Evolutionary conservation across 116 monocot species (phyloP).

Genomic region (Papilionanthe hybrid): DNA sequence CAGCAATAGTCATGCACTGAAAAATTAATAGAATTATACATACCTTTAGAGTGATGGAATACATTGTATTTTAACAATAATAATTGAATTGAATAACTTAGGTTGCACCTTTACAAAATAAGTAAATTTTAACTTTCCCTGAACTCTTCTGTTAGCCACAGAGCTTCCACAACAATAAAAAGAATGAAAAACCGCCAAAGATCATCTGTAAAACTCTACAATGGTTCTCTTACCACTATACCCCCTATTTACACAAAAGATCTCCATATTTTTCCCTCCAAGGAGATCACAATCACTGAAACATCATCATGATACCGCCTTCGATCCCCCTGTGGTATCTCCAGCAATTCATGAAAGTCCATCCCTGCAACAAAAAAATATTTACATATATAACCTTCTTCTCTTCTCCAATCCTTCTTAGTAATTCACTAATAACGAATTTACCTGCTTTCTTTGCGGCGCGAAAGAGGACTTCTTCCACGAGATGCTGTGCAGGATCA

Average conservation of each 20-base stretch:
- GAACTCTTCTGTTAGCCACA: not conserved
- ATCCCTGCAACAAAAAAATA: constrained; percentile 69
- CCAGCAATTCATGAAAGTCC: constrained; percentile 78
- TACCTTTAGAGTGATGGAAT: too few species aligned
- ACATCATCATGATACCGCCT: constrained; percentile 86
- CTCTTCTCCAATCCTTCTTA: constrained; percentile 29
- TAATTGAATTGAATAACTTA: constrained; percentile 1
- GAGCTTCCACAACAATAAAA: not conserved
- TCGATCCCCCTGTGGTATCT: constrained; percentile 87
- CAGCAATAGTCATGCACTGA: too few species aligned
- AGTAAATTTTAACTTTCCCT: not conserved
- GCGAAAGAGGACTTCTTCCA: constrained; percentile 72
- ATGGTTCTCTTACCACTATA: not conserved
- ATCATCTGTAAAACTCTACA: not conserved
- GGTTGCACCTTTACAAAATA: not conserved
- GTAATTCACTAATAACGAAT: too few species aligned
- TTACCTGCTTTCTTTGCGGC: constrained; percentile 67
- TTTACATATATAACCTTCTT: constrained; percentile 61
- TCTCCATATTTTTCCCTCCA: constrained; percentile 84
- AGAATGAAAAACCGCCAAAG: not conserved
- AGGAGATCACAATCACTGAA: constrained; percentile 78
- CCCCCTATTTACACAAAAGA: constrained; percentile 50
- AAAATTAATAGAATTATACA: too few species aligned
- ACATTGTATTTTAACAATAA: not conserved
- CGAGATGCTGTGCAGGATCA: constrained; percentile 87